phyloP scores from a whole-genome alignment of 225 moss, liverwort and hornwort genomes.

The Antitrichia curtipendula region DNA sequence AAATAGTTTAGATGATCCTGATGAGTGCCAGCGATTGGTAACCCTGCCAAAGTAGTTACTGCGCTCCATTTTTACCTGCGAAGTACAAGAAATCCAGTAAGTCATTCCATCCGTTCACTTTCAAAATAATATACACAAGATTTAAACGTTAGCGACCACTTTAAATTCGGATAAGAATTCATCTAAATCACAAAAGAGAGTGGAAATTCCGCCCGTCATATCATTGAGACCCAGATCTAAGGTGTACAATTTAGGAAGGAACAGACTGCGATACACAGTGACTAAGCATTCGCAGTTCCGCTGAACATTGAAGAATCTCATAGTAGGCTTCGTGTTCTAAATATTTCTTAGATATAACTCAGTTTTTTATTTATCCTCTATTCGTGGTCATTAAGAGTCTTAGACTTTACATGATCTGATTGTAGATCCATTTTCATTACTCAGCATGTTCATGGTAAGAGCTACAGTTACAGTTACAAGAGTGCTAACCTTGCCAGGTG shows the following conservation, averaged over 20 bases:
- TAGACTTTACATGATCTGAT: neutral
- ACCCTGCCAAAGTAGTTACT: conserved; percentile 38
- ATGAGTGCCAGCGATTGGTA: conserved; percentile 36
- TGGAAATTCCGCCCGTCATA: neutral
- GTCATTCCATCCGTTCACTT: neutral
- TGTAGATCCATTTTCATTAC: neutral
- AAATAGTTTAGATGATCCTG: conserved; percentile 45
- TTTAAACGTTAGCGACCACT: neutral
- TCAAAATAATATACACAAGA: neutral
- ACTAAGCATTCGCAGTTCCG: neutral
- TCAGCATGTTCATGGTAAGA: neutral
- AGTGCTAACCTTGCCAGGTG: conserved; percentile 54
- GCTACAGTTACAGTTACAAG: neutral
- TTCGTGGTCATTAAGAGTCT: neutral
- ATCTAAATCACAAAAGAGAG: neutral
- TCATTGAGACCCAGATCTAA: neutral
- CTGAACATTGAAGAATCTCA: neutral
- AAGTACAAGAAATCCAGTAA: neutral
- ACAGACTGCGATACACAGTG: neutral
- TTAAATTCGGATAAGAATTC: neutral
- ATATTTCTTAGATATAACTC: neutral
- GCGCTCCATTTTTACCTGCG: conserved; percentile 53
- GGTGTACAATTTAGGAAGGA: neutral
- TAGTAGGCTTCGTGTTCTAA: neutral
- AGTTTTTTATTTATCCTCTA: neutral